phyloP scores from a whole-genome alignment of 225 moss, liverwort and hornwort genomes.

The Sphagnum tenellum region DNA sequence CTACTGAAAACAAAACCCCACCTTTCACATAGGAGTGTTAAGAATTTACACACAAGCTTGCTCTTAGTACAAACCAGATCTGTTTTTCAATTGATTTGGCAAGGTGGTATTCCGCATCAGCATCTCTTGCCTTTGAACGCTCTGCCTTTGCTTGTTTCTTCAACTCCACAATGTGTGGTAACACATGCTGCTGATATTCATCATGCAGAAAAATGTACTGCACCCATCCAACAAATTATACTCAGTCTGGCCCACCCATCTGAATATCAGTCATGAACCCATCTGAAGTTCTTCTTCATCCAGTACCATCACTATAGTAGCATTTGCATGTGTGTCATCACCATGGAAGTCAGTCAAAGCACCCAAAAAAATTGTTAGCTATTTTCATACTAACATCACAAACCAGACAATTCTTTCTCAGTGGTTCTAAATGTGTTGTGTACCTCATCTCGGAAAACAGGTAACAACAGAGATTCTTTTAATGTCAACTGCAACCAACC shows the following conservation, averaged over 20 bases:
- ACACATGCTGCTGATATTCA: conserved; percentile 84
- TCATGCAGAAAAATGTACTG: conserved; percentile 83
- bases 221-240: conserved; percentile 10
- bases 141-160: conserved; percentile 90
- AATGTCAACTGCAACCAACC: conserved; percentile 45
- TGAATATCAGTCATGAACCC: too few relatives aligned
- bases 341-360: too few relatives aligned
- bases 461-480: conserved; percentile 67
- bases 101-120: conserved; percentile 90
- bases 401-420: too few relatives aligned
- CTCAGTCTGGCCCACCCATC: too few relatives aligned
- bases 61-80: conserved; percentile 43
- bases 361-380: too few relatives aligned
- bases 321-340: too few relatives aligned
- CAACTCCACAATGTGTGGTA: conserved; percentile 89
- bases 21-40: too few relatives aligned
- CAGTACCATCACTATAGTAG: too few relatives aligned
- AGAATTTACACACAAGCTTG: too few relatives aligned
- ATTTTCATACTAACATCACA: too few relatives aligned
- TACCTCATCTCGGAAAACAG: conserved; percentile 95
- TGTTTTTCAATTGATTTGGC: conserved; percentile 95
- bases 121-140: conserved; percentile 78
- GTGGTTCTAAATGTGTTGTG: neutral
- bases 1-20: too few relatives aligned
- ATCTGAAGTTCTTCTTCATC: too few relatives aligned